These are phyloP conservation scores for Coemansia sp. DNA, from an alignment of 192 early-diverging fungal species.

Conservation along the genomic window DNA sequence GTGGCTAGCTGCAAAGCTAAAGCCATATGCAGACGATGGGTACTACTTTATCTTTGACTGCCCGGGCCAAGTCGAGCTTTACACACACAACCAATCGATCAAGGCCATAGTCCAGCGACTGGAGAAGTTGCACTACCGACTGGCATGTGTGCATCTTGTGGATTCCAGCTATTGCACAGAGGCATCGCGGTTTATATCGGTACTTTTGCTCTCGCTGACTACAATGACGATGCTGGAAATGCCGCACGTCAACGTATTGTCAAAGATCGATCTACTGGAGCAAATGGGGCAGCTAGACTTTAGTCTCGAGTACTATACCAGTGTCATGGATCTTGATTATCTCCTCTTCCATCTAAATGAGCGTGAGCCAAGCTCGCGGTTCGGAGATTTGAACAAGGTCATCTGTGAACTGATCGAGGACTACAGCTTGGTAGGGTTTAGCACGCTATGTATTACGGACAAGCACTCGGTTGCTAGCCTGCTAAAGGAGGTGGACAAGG, in stretches of 20 bases:
- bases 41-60: slow-evolving; percentile 96
- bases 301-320: slow-evolving; percentile 93
- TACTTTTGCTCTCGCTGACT: slow-evolving; percentile 85
- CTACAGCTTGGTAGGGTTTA: slow-evolving; percentile 89
- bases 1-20: slow-evolving; percentile 85
- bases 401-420: slow-evolving; percentile 92
- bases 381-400: slow-evolving; percentile 75
- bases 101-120: slow-evolving; percentile 75
- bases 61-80: slow-evolving; percentile 97
- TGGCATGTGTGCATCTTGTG: slow-evolving; percentile 84
- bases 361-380: slow-evolving; percentile 57
- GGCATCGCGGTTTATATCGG: slow-evolving; percentile 91
- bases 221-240: slow-evolving; percentile 94
- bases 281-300: slow-evolving; percentile 77
- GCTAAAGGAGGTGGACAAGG: slow-evolving; percentile 83
- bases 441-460: slow-evolving; percentile 84
- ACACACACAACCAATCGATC: slow-evolving; percentile 90
- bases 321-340: slow-evolving; percentile 88
- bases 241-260: slow-evolving; percentile 96
- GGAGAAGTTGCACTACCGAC: slow-evolving; percentile 65
- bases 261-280: slow-evolving; percentile 91
- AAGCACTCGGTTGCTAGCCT: slow-evolving; percentile 81
- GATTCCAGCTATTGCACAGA: slow-evolving; percentile 94
- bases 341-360: slow-evolving; percentile 80
- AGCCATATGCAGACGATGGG: slow-evolving; percentile 46